Percentiles rank a stretch among this genome's conserved stretches.
These are phyloP conservation scores for Solanum aculeatissimum DNA, from an alignment of 305 asterid species.

Conservation along the genomic window DNA sequence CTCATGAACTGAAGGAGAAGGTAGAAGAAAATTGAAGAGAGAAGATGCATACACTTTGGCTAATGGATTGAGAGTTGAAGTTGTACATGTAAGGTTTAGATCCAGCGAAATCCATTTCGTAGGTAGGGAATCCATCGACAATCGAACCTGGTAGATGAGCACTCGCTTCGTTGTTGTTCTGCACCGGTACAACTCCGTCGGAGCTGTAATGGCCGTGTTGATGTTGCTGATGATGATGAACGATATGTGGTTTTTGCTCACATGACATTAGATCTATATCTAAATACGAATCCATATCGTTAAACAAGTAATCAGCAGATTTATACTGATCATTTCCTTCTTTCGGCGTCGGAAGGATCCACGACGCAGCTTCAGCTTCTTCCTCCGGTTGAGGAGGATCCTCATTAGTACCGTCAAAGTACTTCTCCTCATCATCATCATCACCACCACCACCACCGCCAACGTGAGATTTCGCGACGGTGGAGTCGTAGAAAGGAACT, in stretches of 20 bases:
- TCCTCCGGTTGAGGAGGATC: conserved; percentile 22
- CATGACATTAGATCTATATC: conserved; percentile 49
- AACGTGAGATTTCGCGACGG: neutral
- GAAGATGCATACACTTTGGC: conserved; percentile 55
- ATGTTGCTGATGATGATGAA: conserved; percentile 2
- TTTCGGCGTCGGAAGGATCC: conserved; percentile 56
- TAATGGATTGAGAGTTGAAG: conserved; percentile 54
- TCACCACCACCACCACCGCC: neutral
- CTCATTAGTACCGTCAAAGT: neutral
- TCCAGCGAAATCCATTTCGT: conserved; percentile 41
- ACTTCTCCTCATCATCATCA: neutral
- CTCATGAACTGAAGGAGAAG: neutral
- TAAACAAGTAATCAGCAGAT: conserved; percentile 43
- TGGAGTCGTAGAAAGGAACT: conserved; percentile 44
- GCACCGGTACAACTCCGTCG: conserved; percentile 75
- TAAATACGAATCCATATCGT: conserved; percentile 54
- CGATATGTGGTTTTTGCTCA: conserved; percentile 27
- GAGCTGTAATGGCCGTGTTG: conserved; percentile 18
- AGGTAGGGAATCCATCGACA: conserved; percentile 63
- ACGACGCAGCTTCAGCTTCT: conserved; percentile 75
- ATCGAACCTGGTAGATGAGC: conserved; percentile 41
- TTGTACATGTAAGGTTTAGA: conserved; percentile 56
- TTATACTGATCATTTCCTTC: conserved; percentile 19
- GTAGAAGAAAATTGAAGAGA: neutral
- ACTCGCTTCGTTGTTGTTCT: conserved; percentile 20